Evolutionary conservation across 306 rosid species (phyloP).

Genomic region (Crataegus laevigata): DNA sequence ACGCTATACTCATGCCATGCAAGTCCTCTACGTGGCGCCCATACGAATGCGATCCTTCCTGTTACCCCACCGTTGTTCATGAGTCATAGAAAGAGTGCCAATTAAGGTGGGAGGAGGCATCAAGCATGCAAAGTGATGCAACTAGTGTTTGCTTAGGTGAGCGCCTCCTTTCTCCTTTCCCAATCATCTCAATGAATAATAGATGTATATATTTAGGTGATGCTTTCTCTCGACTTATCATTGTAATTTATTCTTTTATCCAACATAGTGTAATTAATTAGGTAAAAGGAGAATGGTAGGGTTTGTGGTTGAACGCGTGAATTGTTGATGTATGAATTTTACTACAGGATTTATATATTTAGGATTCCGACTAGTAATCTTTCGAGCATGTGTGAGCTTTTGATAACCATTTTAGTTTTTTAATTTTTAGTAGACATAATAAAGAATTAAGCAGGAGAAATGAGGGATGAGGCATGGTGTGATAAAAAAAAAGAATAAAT

Average conservation of each 20-base stretch:
- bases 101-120: not conserved
- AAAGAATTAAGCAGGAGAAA: too few relatives aligned
- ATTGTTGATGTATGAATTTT: not conserved
- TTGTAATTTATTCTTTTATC: not conserved
- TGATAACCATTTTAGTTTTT: too few relatives aligned
- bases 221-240: not conserved
- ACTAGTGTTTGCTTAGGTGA: not conserved
- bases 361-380: not conserved
- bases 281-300: not conserved
- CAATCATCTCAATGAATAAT: not conserved
- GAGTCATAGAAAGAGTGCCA: not conserved
- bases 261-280: not conserved
- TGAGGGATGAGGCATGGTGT: too few relatives aligned
- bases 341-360: too few relatives aligned
- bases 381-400: not conserved
- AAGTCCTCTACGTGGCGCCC: not conserved
- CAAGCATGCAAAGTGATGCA: not conserved
- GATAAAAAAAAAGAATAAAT: too few relatives aligned
- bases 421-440: too few relatives aligned
- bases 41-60: not conserved
- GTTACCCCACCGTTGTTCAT: not conserved
- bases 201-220: not conserved
- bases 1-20: not conserved
- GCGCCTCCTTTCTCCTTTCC: slow-evolving; percentile 4
- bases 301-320: not conserved